Evolutionary conservation across 2,329 filamentous ascomycete species (phyloP).

Genomic region (Fusarium sp.): DNA sequence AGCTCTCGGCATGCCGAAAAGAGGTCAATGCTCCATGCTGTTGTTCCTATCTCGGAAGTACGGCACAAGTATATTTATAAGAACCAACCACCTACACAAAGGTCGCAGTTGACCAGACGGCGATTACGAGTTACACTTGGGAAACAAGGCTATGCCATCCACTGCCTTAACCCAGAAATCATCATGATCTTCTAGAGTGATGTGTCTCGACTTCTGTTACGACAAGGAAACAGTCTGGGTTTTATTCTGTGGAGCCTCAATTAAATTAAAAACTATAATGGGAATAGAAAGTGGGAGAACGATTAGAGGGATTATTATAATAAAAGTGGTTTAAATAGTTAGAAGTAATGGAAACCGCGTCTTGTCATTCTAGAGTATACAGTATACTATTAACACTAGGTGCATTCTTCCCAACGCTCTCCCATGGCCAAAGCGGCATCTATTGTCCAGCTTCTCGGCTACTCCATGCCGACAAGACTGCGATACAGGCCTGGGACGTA

Average conservation of each 20-base stretch:
- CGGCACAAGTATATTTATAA: not conserved
- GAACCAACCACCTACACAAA: too few species aligned
- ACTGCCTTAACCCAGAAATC: not conserved
- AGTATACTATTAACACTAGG: too few species aligned
- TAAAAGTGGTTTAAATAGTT: too few species aligned
- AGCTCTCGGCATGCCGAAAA: not conserved
- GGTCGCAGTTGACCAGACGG: not conserved
- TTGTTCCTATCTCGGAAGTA: not conserved
- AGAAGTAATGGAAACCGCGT: too few species aligned
- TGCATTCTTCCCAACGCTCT: too few species aligned
- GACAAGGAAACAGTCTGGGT: not conserved
- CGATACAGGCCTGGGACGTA: too few species aligned
- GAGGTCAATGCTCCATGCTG: not conserved
- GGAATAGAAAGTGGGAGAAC: not conserved
- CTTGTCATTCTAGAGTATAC: not conserved
- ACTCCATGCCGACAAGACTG: too few species aligned
- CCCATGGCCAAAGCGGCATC: too few species aligned
- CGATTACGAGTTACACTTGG: fast-evolving
- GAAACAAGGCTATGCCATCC: fast-evolving
- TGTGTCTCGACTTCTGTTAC: not conserved
- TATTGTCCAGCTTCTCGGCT: too few species aligned
- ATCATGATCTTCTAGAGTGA: not conserved
- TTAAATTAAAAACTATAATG: not conserved
- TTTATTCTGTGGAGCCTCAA: not conserved
- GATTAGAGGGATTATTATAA: not conserved